Base-by-base conservation (phyloP, 208 protist genomes). In the Jaenimonas drosophilae region DNA sequence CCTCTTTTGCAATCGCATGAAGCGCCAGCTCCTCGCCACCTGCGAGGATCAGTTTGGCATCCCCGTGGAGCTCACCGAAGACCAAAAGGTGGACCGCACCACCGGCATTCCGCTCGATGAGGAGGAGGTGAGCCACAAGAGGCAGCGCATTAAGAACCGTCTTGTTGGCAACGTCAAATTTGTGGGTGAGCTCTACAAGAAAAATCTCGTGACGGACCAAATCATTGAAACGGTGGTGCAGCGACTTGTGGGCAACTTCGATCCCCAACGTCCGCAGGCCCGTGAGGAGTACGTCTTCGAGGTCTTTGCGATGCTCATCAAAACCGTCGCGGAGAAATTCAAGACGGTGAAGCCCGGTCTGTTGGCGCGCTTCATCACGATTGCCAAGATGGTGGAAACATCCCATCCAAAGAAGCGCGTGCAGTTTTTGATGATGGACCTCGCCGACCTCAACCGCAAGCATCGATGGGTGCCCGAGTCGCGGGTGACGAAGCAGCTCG, bases 91-190 rank as follows among this genome's bases (percentile, higher is more conserved):
- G 12, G 74, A 89, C 48, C 72, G 75, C 26, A 85, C 63, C 1
- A 87, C 74, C 0, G 78, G 70, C 24, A 59, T 56, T 40, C 68
- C 63, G 25, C 63, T 80, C 29, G 54, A 60, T 21, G 63, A 67
- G 38, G 85, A 88, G 58, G 80, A 87, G 54, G 58, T 81, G 42
- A 72, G 82, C 37, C 52, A 73, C 60, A 83, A 82, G 57, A 68
- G 69, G 16, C 62, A 41, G 1, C 68, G 72, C 21, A 60, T 86
- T 34, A 88, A 87, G 65, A 55, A 73, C 50, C 74, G 80, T 21
- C 68, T 88, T 19, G 69, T 87, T 7, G 85, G 76, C 40, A 93
- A 88, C 60, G 78, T 88, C 49, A 86, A 81, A 28, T 93, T 93
- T 52, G 64, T 89, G 5, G 80, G 73, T 12, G 75, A 93, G 68